Evolutionary conservation across 257 asterid species (phyloP).

Genomic region (Salvia splendens): DNA sequence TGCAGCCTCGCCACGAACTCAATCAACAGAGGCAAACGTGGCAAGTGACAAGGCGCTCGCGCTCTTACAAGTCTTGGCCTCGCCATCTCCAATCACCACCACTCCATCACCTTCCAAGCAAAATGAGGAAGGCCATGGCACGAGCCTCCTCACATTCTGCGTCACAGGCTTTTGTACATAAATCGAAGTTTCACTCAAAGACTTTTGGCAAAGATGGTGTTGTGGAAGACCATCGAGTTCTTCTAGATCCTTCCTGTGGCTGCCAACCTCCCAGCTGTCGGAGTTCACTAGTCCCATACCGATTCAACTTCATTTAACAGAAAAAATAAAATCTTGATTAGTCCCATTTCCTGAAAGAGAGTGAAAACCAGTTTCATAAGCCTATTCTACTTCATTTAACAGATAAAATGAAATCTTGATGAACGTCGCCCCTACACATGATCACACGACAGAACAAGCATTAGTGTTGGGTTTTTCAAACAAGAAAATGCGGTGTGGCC

Average conservation of each 20-base stretch:
- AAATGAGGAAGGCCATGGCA: constrained; percentile 44
- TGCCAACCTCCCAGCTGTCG: constrained; percentile 64
- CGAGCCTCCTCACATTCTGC: constrained; percentile 45
- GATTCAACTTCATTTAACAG: no score
- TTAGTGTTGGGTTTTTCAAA: no score
- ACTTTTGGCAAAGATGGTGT: constrained; percentile 33
- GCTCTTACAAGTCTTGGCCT: constrained; percentile 63
- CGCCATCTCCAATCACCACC: constrained; percentile 44
- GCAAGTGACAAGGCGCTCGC: constrained; percentile 78
- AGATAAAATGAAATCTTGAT: constrained; percentile 22
- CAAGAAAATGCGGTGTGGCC: background rate
- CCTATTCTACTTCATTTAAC: no score
- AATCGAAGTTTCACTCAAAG: constrained; percentile 48
- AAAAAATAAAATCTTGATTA: constrained; percentile 25
- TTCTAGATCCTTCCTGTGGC: constrained; percentile 33
- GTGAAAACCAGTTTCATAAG: no score
- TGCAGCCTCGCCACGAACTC: constrained; percentile 85
- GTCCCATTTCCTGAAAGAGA: no score
- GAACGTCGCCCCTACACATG: constrained; percentile 58
- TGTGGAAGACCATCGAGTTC: constrained; percentile 37
- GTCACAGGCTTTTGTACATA: constrained; percentile 35
- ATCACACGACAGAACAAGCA: no score
- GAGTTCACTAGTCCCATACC: constrained; percentile 70
- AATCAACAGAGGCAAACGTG: constrained; percentile 72
- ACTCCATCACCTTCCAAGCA: constrained; percentile 30